phyloP scores from a whole-genome alignment of 208 protist genomes.

The Strigomonas oncopelti region DNA sequence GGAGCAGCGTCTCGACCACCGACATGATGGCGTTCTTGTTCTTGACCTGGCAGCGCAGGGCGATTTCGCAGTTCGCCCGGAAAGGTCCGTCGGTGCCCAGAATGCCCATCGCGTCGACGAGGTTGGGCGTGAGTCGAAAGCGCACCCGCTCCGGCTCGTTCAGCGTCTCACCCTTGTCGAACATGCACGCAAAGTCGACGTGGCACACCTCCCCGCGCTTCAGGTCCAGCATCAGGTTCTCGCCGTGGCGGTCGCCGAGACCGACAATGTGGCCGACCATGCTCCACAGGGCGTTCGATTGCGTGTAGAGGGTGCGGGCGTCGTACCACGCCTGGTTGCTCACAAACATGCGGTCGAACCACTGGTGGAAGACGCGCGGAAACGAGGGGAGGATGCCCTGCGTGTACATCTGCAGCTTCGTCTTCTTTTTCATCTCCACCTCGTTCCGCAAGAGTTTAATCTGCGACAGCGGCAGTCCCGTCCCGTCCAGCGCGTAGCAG shows the following conservation, averaged over 20 bases:
- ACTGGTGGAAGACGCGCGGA: constrained; percentile 90
- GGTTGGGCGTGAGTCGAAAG: constrained; percentile 96
- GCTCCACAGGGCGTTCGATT: constrained; percentile 91
- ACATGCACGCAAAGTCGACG: constrained; percentile 96
- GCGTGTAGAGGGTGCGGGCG: constrained; percentile 80
- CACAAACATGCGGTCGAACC: constrained; percentile 88
- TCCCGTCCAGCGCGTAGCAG: constrained; percentile 71
- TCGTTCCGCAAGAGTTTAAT: constrained; percentile 71
- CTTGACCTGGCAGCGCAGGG: constrained; percentile 84
- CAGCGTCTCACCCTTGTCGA: constrained; percentile 95
- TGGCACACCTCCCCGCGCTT: constrained; percentile 86
- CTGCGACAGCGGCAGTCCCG: constrained; percentile 49
- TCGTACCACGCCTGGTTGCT: constrained; percentile 89
- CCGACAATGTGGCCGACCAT: constrained; percentile 96
- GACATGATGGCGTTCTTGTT: constrained; percentile 94
- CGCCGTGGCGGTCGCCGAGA: constrained; percentile 91
- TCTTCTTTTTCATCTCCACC: constrained; percentile 56
- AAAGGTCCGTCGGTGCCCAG: constrained; percentile 91
- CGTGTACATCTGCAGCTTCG: constrained; percentile 62
- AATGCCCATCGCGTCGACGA: constrained; percentile 95
- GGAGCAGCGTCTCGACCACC: constrained; percentile 92
- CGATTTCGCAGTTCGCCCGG: constrained; percentile 73
- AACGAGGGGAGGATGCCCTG: constrained; percentile 75
- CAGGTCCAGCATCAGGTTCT: constrained; percentile 95
- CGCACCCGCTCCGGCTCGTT: constrained; percentile 93